Base-by-base conservation (phyloP, 139 green algal genomes). In the Asterochloris sp. region DNA sequence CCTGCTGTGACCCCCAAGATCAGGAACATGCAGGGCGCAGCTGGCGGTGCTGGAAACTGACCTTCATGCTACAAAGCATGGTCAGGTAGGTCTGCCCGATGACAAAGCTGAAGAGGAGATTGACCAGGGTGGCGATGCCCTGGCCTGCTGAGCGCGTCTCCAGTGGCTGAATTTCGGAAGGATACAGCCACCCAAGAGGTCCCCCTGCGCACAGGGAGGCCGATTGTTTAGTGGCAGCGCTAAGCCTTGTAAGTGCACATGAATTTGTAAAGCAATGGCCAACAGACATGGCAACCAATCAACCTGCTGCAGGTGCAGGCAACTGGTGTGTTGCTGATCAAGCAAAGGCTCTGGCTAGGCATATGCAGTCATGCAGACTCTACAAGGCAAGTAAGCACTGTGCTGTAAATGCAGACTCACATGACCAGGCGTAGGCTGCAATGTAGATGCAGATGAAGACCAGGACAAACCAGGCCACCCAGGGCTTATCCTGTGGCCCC, bases 181-280 rank as follows among this genome's bases (percentile, higher is more conserved):
- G 89, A 38, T 92, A 89, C 79, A 95, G 83, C 92, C 92, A 96
- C 47, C 85, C 91, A 63, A 96, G 87, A 19, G 92, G 92, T 62
- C 91, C 89, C 89, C 89, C 76, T 80, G 76, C 16, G 38, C 24
- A 76, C 38, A 54, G 38, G 2, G 38, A 54, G n/a, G 38, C 38
- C 6, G 38, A 2, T 54, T 54, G 2, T 54, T 54, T 6, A 54
- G 38, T 54, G 38, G 6, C 38, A 54, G 38, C 38, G 6, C 38
- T 10, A 54, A 54, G 38, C 38, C 38, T 54, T 54, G 38, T 54
- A 54, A 54, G 2, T 54, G 6, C 38, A 54, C 38, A 54, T 2
- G 38, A 54, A 54, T 6, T 10, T 6, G 38, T 6, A 54, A 10
- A 54, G 38, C 38, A 2, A 6, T 54, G 6, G 38, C 38, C 38